phyloP scores from a whole-genome alignment of 1,139 yeast species.

The Pichia sp. region DNA sequence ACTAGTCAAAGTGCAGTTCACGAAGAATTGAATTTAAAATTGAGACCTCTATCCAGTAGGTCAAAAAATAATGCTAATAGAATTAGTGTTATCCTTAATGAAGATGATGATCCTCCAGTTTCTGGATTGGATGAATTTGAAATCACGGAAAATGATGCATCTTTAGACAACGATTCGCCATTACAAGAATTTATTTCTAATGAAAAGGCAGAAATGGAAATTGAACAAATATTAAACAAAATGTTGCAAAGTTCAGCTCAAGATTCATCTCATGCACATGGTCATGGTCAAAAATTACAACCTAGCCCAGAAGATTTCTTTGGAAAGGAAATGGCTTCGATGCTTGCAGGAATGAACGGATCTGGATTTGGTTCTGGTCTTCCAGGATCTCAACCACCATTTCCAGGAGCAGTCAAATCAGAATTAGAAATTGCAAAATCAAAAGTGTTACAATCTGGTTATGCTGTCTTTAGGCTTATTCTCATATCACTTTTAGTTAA shows the following conservation, averaged over 20 bases:
- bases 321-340: conserved; percentile 4
- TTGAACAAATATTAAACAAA: conserved; percentile 11
- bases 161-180: conserved; percentile 13
- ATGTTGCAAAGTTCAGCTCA: conserved; percentile 9
- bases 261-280: conserved; percentile 6
- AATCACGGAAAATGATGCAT: no score
- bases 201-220: conserved; percentile 8
- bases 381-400: not conserved
- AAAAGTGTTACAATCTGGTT: conserved; percentile 7
- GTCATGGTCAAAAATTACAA: conserved; percentile 2
- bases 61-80: conserved; percentile 17
- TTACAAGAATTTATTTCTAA: conserved; percentile 12
- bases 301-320: not conserved
- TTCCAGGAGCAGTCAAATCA: not conserved
- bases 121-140: conserved; percentile 15
- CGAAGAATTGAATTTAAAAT: not conserved
- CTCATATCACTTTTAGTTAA: not conserved
- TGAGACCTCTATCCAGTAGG: not conserved
- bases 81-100: conserved; percentile 22
- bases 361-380: not conserved
- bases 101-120: conserved; percentile 26
- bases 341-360: conserved; percentile 4
- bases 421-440: conserved; percentile 5
- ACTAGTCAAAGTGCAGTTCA: not conserved
- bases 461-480: conserved; percentile 6